Conservation (phyloP, 108 stramenopile genomes). For the Aureococcus anophagefferens region DNA sequence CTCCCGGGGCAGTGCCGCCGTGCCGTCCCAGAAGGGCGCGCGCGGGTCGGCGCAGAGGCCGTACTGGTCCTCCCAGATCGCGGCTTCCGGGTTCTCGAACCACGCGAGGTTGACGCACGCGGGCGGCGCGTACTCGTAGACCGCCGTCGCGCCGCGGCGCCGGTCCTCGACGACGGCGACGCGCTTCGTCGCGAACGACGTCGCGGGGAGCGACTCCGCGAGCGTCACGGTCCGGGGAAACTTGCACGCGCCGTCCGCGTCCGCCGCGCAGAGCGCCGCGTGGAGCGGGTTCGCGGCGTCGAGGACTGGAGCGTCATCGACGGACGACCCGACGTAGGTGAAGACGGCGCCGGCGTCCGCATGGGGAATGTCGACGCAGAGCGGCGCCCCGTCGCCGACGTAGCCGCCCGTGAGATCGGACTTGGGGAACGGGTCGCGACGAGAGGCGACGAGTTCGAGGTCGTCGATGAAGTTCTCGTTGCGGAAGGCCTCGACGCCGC, state of each 20-base stretch:
- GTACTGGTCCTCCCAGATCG: neutral
- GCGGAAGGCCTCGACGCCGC: constrained; percentile 26
- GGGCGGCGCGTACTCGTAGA: constrained; percentile 45
- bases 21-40: constrained; percentile 14
- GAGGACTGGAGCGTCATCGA: too few relatives aligned
- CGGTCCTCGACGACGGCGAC: neutral
- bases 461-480: constrained; percentile 43
- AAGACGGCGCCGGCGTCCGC: too few relatives aligned
- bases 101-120: constrained; percentile 48
- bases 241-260: too few relatives aligned
- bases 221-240: too few relatives aligned
- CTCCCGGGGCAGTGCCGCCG: constrained; percentile 21
- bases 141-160: neutral
- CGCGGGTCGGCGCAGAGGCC: constrained; percentile 19
- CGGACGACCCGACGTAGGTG: too few relatives aligned
- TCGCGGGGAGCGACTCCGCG: too few relatives aligned
- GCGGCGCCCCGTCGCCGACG: constrained; percentile 45
- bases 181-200: too few relatives aligned
- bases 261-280: too few relatives aligned
- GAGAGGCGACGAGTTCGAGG: constrained; percentile 19
- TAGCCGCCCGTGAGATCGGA: constrained; percentile 41
- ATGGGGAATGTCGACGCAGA: constrained; percentile 9
- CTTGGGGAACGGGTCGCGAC: constrained; percentile 49
- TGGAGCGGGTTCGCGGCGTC: too few relatives aligned
- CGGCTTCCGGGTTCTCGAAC: constrained; percentile 25